Percentiles rank a stretch among this genome's conserved stretches.
Conservation (phyloP, 768 basidiomycete species). For the Pleurotus pulmonarius region DNA sequence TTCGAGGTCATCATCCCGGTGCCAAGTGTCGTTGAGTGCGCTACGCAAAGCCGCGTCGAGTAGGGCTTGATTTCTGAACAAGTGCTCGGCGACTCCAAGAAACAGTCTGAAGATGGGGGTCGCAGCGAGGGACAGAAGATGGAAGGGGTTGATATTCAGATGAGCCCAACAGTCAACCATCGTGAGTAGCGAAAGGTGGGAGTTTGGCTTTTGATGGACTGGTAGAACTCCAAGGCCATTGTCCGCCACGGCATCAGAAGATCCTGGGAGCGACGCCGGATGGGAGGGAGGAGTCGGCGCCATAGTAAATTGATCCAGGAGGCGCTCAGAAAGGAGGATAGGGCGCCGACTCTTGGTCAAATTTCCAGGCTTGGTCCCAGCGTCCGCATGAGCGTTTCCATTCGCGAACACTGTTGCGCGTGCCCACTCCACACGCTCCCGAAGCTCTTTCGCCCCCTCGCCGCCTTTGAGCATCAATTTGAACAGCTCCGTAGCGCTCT, state of each 20-base stretch:
- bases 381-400: slow-evolving; percentile 15
- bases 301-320: slow-evolving; percentile 88
- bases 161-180: slow-evolving; percentile 99
- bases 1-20: slow-evolving; percentile 88
- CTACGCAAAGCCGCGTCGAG: slow-evolving; percentile 72
- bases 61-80: slow-evolving; percentile 70
- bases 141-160: slow-evolving; percentile 83
- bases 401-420: slow-evolving; percentile 72
- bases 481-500: slow-evolving; percentile 83
- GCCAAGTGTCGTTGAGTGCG: slow-evolving; percentile 70
- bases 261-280: slow-evolving; percentile 3
- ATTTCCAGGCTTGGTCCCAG: background rate
- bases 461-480: slow-evolving; percentile 85
- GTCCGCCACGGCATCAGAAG: slow-evolving; percentile 8
- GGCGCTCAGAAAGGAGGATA: slow-evolving; percentile 78
- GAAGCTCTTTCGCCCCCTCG: slow-evolving; percentile 41
- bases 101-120: slow-evolving; percentile 96
- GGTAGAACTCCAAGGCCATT: background rate
- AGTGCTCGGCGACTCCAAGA: slow-evolving; percentile 95
- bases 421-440: slow-evolving; percentile 70
- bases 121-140: slow-evolving; percentile 88
- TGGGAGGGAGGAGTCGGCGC: slow-evolving; percentile 29
- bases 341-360: slow-evolving; percentile 38
- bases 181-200: slow-evolving; percentile 89
- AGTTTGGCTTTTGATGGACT: slow-evolving; percentile 44